These are phyloP conservation scores for Beverwykella pulmonaria DNA, from an alignment of 495 filamentous ascomycete species.

Conservation along the genomic window DNA sequence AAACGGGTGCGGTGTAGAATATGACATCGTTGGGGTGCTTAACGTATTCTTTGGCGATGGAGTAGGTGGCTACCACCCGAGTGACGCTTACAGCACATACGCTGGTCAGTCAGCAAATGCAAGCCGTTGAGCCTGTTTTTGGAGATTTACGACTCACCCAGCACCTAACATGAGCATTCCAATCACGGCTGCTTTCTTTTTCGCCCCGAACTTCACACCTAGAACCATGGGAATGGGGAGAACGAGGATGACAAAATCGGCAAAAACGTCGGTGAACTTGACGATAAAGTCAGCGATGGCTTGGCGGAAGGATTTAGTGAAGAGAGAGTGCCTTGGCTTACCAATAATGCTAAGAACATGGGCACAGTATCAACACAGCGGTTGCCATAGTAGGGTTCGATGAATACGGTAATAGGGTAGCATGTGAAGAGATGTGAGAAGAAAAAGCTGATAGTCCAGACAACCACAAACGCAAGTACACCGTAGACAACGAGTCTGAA, in stretches of 20 bases:
- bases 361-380: conserved; percentile 1
- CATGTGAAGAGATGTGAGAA: conserved; percentile 17
- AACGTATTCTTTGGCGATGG: conserved; percentile 3
- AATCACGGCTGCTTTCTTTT: conserved; percentile 1
- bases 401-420: conserved; percentile 12
- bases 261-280: neutral
- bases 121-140: too few species aligned
- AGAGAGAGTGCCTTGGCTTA: too few species aligned
- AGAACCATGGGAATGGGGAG: conserved; percentile 10
- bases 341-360: neutral
- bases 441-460: conserved; percentile 14
- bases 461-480: neutral
- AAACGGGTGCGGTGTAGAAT: conserved; percentile 11
- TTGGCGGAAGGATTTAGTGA: too few species aligned
- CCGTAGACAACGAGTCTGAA: neutral
- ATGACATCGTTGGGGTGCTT: conserved; percentile 15
- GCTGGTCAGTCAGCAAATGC: too few species aligned
- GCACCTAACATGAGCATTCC: conserved; percentile 8
- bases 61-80: conserved; percentile 1
- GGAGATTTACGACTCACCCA: neutral
- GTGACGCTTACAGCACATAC: conserved; percentile 9
- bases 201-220: neutral
- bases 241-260: neutral
- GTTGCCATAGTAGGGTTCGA: conserved; percentile 18
- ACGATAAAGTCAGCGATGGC: too few species aligned